Evolutionary conservation across 1,284 basidiomycete species (phyloP).

Genomic region (Heterobasidion occidentale): DNA sequence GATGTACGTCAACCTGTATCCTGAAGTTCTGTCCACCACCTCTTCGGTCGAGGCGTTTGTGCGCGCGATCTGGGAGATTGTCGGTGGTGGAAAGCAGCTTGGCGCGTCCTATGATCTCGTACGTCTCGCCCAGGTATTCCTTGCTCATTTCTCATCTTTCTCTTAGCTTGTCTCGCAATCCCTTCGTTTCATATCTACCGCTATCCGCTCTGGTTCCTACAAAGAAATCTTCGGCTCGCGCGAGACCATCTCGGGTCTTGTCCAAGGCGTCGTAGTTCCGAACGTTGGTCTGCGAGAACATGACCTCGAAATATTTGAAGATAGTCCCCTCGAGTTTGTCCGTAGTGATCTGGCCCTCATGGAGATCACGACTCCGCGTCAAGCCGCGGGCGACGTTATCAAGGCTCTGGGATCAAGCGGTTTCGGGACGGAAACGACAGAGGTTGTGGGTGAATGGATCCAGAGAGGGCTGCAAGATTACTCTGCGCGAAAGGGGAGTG

Average conservation of each 20-base stretch:
- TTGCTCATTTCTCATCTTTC: neutral
- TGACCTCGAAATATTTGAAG: constrained; percentile 95
- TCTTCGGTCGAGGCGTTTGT: constrained; percentile 79
- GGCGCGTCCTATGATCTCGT: constrained; percentile 77
- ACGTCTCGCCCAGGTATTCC: constrained; percentile 18
- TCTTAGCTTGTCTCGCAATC: constrained; percentile 85
- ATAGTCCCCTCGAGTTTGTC: constrained; percentile 95
- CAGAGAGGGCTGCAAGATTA: constrained; percentile 62
- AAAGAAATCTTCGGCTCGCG: constrained; percentile 61
- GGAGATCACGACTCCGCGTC: constrained; percentile 72
- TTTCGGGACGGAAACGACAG: constrained; percentile 78
- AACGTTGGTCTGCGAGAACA: constrained; percentile 86
- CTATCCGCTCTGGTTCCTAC: constrained; percentile 83
- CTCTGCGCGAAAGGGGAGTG: constrained; percentile 45
- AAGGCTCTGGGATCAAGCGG: constrained; percentile 77
- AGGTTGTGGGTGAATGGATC: constrained; percentile 83
- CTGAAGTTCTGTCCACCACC: constrained; percentile 72
- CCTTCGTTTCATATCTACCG: constrained; percentile 86
- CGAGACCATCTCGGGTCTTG: constrained; percentile 77
- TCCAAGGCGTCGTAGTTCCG: constrained; percentile 88
- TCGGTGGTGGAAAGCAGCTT: constrained; percentile 67
- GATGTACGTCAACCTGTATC: constrained; percentile 89
- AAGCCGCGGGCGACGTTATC: constrained; percentile 90
- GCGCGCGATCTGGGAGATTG: constrained; percentile 85
- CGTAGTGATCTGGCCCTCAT: constrained; percentile 80